These are phyloP conservation scores for Rhodotorula sp. DNA, from an alignment of 1,284 basidiomycete species.

Conservation along the genomic window DNA sequence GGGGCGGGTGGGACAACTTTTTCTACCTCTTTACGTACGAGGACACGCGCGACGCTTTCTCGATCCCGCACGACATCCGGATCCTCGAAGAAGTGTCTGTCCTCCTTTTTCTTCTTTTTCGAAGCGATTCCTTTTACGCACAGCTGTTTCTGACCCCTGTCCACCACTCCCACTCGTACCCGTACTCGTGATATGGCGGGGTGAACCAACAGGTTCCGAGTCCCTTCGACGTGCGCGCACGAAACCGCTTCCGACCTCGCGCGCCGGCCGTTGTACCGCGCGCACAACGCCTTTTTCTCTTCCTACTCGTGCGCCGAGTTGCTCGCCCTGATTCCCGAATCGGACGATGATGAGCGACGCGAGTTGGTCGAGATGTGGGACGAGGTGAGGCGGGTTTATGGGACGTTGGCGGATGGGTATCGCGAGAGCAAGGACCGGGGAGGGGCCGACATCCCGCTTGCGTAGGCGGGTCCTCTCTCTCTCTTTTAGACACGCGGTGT, in stretches of 20 bases:
- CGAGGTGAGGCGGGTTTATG: slow-evolving; percentile 21
- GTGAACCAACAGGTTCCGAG: slow-evolving; percentile 32
- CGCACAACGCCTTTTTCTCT: slow-evolving; percentile 34
- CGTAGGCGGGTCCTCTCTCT: neutral
- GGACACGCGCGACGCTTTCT: slow-evolving; percentile 36
- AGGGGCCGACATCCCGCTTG: slow-evolving; percentile 28
- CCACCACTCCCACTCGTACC: neutral
- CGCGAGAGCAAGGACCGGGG: slow-evolving; percentile 22
- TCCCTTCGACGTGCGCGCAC: slow-evolving; percentile 7
- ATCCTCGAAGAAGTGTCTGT: slow-evolving; percentile 34
- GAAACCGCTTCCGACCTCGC: slow-evolving; percentile 20
- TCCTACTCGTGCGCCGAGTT: slow-evolving; percentile 17
- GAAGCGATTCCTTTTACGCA: neutral
- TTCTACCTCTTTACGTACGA: slow-evolving; percentile 38
- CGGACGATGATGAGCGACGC: neutral
- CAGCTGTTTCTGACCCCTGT: neutral
- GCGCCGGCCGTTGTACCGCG: slow-evolving; percentile 32
- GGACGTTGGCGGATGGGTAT: slow-evolving; percentile 23
- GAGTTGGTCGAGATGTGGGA: slow-evolving; percentile 8
- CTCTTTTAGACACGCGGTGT: neutral
- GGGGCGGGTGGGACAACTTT: slow-evolving; percentile 30
- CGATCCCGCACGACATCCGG: slow-evolving; percentile 38
- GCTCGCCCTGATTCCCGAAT: slow-evolving; percentile 8
- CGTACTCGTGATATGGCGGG: neutral
- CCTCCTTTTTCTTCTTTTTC: neutral